Percentiles rank a stretch among this genome's conserved stretches.
These are phyloP conservation scores for Citrus cavaleriei DNA, from an alignment of 345 rosid genomes.

Conservation along the genomic window DNA sequence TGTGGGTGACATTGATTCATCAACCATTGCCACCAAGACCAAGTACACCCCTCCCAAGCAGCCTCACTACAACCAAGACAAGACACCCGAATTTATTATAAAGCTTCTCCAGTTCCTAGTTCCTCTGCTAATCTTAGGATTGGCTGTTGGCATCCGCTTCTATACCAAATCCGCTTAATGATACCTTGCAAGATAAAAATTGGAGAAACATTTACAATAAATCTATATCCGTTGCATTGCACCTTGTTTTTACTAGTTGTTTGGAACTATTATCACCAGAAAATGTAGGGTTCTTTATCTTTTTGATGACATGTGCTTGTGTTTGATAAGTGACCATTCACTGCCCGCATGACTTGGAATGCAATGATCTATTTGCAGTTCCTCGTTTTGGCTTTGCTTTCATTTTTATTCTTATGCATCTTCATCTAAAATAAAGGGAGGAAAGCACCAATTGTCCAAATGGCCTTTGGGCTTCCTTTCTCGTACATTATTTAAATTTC, in stretches of 20 bases:
- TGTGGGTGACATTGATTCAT: constrained; percentile 63
- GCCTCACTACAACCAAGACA: constrained; percentile 71
- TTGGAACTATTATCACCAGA: neutral
- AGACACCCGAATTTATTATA: constrained; percentile 62
- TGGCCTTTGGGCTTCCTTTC: neutral
- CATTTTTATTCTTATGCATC: neutral
- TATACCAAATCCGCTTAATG: constrained; percentile 59
- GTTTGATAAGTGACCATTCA: neutral
- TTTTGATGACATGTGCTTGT: constrained; percentile 10
- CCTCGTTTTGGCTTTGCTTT: neutral
- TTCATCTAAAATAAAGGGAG: neutral
- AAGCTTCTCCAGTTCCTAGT: constrained; percentile 87
- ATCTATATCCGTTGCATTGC: neutral
- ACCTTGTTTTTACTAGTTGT: neutral
- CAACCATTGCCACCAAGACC: constrained; percentile 55
- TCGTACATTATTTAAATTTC: neutral
- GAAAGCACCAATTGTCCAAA: neutral
- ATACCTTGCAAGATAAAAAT: neutral
- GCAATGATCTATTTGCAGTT: neutral
- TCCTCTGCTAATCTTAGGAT: constrained; percentile 84
- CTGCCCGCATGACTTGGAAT: neutral
- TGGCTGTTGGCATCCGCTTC: constrained; percentile 80
- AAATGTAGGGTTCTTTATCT: neutral
- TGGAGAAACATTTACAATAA: constrained; percentile 9
- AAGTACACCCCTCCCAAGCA: constrained; percentile 62